Evolutionary conservation across 495 filamentous ascomycete species (phyloP).

Genomic region (Penicillium cinerascens): DNA sequence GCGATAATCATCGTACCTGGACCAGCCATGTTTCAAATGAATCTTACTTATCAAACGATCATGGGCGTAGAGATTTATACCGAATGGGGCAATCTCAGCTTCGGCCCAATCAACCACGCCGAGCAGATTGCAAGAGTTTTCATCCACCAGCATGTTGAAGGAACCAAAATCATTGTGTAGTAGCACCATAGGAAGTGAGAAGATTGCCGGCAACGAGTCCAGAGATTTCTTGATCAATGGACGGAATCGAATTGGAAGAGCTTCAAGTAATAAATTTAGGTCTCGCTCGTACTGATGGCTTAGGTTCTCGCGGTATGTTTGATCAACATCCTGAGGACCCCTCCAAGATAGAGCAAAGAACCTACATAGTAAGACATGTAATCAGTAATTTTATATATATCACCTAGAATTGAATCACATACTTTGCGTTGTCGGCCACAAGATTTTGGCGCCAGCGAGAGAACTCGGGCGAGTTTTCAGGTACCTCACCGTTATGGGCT

Average conservation of each 20-base stretch:
- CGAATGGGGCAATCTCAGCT: conserved; percentile 36
- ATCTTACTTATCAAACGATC: conserved; percentile 30
- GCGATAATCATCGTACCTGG: conserved; percentile 33
- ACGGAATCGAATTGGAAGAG: conserved; percentile 35
- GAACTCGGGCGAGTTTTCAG: conserved; percentile 29
- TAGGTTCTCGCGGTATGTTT: conserved; percentile 20
- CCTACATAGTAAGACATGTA: conserved; percentile 15
- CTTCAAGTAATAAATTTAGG: conserved; percentile 22
- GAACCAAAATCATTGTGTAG: conserved; percentile 34
- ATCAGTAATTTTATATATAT: conserved; percentile 10
- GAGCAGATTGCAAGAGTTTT: conserved; percentile 30
- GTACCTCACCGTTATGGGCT: conserved; percentile 18
- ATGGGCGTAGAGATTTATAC: conserved; percentile 36
- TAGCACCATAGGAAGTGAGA: conserved; percentile 40
- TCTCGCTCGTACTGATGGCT: conserved; percentile 23
- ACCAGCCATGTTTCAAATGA: conserved; percentile 39
- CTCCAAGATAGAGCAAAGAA: conserved; percentile 38
- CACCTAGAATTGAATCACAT: background rate
- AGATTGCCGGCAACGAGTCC: conserved; percentile 24
- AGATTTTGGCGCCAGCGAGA: conserved; percentile 31
- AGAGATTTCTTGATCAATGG: conserved; percentile 28
- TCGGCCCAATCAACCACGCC: conserved; percentile 42
- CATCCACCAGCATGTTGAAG: conserved; percentile 39
- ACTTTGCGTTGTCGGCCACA: conserved; percentile 29
- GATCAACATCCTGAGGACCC: conserved; percentile 23